phyloP scores from a whole-genome alignment of 176 grass and related monocot genomes.

The Rhynchospora tenuis region DNA sequence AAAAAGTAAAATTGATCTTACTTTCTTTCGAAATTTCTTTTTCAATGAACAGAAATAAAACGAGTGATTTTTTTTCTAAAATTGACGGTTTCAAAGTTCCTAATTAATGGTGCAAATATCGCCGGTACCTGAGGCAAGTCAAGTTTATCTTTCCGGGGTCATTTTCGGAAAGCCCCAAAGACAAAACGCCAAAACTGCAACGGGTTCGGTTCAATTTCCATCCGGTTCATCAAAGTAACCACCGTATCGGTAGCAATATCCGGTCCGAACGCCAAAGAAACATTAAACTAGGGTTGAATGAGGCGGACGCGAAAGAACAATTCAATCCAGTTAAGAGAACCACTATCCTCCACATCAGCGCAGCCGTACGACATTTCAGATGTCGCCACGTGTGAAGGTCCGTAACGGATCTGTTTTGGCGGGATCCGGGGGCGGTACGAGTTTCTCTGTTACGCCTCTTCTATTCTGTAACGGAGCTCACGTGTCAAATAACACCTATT shows the following conservation, averaged over 20 bases:
- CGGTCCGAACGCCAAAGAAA: neutral
- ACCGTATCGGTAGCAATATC: neutral
- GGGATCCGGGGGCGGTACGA: neutral
- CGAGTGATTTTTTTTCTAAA: no score
- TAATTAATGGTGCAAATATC: no score
- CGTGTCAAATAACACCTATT: neutral
- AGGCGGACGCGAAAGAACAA: neutral
- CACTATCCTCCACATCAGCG: conserved; percentile 2
- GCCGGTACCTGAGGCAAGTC: no score
- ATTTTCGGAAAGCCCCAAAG: neutral
- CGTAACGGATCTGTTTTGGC: conserved; percentile 17
- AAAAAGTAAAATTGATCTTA: no score
- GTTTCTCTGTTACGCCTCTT: neutral
- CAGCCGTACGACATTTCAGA: neutral
- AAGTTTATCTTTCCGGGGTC: neutral
- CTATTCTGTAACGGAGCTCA: neutral
- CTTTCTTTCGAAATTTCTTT: no score
- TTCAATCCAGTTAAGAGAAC: conserved; percentile 20
- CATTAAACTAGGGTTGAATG: neutral
- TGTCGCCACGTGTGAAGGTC: neutral
- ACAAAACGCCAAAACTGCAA: neutral
- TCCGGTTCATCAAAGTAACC: neutral
- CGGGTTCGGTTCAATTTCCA: neutral
- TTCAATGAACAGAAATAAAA: no score
- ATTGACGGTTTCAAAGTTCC: no score